Evolutionary conservation across 2,329 filamentous ascomycete genomes (phyloP).

Genomic region (Capronia americana): DNA sequence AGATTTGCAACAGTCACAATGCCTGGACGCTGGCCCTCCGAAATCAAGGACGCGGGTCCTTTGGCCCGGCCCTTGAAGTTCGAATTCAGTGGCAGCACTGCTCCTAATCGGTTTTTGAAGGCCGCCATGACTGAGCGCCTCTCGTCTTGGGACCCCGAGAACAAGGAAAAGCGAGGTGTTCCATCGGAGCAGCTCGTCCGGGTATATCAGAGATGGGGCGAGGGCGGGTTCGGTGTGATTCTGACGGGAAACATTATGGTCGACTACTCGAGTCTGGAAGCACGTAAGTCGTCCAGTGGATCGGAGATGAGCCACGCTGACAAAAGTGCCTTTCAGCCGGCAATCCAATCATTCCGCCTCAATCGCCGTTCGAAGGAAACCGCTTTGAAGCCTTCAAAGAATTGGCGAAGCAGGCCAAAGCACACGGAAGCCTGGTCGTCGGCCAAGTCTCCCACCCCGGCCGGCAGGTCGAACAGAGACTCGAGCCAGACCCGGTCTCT

Average conservation of each 20-base stretch:
- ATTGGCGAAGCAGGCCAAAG: slow-evolving; percentile 62
- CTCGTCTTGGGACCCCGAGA: slow-evolving; percentile 64
- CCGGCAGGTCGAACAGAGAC: slow-evolving; percentile 56
- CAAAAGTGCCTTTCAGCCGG: slow-evolving; percentile 47
- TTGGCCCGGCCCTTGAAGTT: slow-evolving; percentile 58
- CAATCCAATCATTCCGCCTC: slow-evolving; percentile 64
- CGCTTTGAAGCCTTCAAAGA: slow-evolving; percentile 67
- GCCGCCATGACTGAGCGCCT: slow-evolving; percentile 71
- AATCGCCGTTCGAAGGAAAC: slow-evolving; percentile 59
- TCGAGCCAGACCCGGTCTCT: slow-evolving; percentile 59
- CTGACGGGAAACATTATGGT: slow-evolving; percentile 71
- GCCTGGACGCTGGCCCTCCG: slow-evolving; percentile 17
- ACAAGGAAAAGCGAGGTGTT: slow-evolving; percentile 60
- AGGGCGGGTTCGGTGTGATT: slow-evolving; percentile 62
- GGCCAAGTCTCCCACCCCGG: slow-evolving; percentile 69
- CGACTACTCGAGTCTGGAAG: slow-evolving; percentile 65
- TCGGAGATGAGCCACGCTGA: slow-evolving; percentile 51
- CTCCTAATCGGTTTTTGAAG: slow-evolving; percentile 71
- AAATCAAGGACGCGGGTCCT: slow-evolving; percentile 45
- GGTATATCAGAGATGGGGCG: slow-evolving; percentile 67
- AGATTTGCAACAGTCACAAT: not conserved
- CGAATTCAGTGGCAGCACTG: slow-evolving; percentile 60
- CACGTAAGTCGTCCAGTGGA: slow-evolving; percentile 64
- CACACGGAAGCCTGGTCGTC: slow-evolving; percentile 64
- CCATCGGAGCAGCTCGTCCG: slow-evolving; percentile 61